Percentiles rank a stretch among this genome's conserved stretches.
Conservation (phyloP, 2,329 filamentous ascomycete genomes). For the Colletotrichum sansevieriae region DNA sequence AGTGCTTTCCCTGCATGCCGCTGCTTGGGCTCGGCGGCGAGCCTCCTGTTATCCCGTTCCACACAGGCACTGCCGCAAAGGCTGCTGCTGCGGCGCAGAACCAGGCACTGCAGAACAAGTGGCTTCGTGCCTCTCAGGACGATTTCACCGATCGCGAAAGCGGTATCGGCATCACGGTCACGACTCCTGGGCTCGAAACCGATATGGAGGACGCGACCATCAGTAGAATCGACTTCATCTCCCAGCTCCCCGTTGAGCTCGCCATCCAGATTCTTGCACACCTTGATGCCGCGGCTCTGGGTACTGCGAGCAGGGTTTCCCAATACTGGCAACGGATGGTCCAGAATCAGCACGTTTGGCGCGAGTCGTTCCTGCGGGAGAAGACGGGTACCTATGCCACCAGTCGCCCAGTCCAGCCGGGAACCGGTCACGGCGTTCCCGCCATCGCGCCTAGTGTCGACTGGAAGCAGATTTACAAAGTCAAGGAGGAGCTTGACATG, state of each 20-base stretch:
- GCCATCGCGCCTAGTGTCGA: slow-evolving; percentile 72
- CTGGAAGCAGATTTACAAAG: slow-evolving; percentile 88
- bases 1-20: slow-evolving; percentile 47
- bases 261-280: slow-evolving; percentile 70
- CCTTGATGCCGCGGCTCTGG: slow-evolving; percentile 66
- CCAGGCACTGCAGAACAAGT: slow-evolving; percentile 55
- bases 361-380: slow-evolving; percentile 72
- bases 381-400: slow-evolving; percentile 73
- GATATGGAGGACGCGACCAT: slow-evolving; percentile 58
- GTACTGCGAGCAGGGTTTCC: slow-evolving; percentile 64
- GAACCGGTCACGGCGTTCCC: slow-evolving; percentile 70
- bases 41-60: slow-evolving; percentile 71
- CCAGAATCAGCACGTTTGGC: slow-evolving; percentile 71
- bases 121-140: slow-evolving; percentile 57
- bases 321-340: slow-evolving; percentile 62
- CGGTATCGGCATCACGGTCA: slow-evolving; percentile 72
- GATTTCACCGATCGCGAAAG: slow-evolving; percentile 71
- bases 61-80: slow-evolving; percentile 72
- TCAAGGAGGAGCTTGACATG: slow-evolving; percentile 79
- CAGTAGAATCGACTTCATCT: slow-evolving; percentile 70
- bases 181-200: slow-evolving; percentile 55
- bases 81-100: slow-evolving; percentile 72
- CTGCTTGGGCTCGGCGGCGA: slow-evolving; percentile 64
- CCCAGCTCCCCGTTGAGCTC: slow-evolving; percentile 67
- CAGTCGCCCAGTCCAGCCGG: slow-evolving; percentile 63